Conservation (phyloP, 1,139 yeast species). For the Pichia cactophila region DNA sequence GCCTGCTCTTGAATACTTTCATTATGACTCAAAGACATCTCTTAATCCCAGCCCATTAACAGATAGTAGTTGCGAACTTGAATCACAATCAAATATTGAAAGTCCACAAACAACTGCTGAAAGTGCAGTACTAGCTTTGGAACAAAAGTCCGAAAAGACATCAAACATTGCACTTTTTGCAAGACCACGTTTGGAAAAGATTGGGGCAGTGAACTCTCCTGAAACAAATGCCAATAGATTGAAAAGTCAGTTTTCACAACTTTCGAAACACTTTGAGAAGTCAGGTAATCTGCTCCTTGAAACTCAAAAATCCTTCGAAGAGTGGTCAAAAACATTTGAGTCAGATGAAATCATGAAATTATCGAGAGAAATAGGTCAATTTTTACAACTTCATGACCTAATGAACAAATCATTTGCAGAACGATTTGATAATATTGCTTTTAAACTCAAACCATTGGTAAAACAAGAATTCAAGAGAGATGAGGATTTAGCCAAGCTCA, state of each 20-base stretch:
- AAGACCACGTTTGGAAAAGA: slow-evolving; percentile 12
- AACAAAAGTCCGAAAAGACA: not conserved
- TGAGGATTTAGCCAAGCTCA: not conserved
- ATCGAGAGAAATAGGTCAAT: slow-evolving; percentile 7
- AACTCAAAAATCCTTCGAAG: not conserved
- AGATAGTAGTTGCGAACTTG: not conserved
- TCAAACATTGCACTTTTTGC: not conserved
- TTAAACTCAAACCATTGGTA: not conserved
- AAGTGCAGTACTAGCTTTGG: slow-evolving; percentile 5
- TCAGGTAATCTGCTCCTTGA: not conserved
- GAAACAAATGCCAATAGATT: slow-evolving; percentile 4
- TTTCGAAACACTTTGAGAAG: not conserved
- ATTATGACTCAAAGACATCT: not conserved
- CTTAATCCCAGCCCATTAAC: slow-evolving; percentile 6
- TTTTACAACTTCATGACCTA: slow-evolving; percentile 2
- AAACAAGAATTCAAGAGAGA: slow-evolving; percentile 6
- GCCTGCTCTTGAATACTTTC: slow-evolving; percentile 1
- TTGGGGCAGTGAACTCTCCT: slow-evolving; percentile 11
- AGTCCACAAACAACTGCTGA: not conserved
- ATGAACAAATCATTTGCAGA: slow-evolving; percentile 6
- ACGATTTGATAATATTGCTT: slow-evolving; percentile 3
- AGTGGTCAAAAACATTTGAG: slow-evolving; percentile 8
- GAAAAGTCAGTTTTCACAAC: slow-evolving; percentile 1
- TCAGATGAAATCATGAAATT: slow-evolving; percentile 7
- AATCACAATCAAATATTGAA: not conserved